These are phyloP conservation scores for Clarkia xantiana DNA, from an alignment of 345 rosid species.

Conservation along the genomic window DNA sequence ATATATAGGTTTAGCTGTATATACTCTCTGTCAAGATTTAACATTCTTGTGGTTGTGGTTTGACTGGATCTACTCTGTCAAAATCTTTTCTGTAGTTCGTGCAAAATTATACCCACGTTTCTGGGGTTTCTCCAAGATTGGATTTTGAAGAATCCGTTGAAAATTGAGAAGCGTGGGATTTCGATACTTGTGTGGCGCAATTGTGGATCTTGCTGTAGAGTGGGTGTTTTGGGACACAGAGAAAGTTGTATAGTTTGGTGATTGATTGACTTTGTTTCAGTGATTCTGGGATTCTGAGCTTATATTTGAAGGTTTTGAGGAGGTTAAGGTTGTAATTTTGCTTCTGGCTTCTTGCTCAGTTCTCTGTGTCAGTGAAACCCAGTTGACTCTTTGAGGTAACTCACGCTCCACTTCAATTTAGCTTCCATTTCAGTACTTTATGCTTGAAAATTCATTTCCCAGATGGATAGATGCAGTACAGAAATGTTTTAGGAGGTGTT, in stretches of 20 bases:
- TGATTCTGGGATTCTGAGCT: background rate
- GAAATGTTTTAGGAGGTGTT: too few species aligned
- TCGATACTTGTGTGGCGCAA: conserved; percentile 8
- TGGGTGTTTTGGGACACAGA: conserved; percentile 10
- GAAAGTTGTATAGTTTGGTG: background rate
- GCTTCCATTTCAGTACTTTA: conserved; percentile 1
- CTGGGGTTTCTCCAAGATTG: conserved; percentile 1
- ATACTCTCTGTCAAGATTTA: background rate
- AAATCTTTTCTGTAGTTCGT: conserved; percentile 8
- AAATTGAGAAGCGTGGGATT: conserved; percentile 1
- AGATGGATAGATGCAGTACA: too few species aligned
- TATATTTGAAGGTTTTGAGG: background rate
- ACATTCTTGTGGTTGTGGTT: conserved; percentile 13
- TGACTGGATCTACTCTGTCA: conserved; percentile 8
- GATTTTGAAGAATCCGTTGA: conserved; percentile 4
- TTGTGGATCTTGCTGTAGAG: conserved; percentile 23
- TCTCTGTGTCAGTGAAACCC: conserved; percentile 8
- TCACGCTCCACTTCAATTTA: background rate
- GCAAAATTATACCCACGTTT: conserved; percentile 6
- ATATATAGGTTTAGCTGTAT: too few species aligned
- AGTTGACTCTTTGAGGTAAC: conserved; percentile 9
- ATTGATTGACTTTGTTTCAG: conserved; percentile 1
- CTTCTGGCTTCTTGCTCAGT: conserved; percentile 4
- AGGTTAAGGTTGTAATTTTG: background rate
- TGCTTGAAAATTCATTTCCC: too few species aligned